Evolutionary conservation across 2,329 filamentous ascomycete genomes (phyloP), one percentile per base, ranked within the genome.

Genomic region (Lanzia echinophila): DNA sequence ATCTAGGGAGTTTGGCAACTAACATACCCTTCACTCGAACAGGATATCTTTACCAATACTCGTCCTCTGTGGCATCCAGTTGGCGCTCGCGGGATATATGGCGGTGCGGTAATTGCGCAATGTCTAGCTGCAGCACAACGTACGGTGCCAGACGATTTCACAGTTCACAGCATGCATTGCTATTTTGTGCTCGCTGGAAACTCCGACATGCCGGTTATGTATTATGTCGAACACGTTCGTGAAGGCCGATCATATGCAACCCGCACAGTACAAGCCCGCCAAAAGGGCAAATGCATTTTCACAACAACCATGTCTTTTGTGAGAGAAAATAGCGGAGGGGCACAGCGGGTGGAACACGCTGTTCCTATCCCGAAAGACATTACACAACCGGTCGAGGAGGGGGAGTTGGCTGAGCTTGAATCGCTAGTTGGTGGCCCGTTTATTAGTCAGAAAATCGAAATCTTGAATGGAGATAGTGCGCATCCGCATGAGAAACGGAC

Each of bases 111-210:
- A 36, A 96, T 99, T 63, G 91, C 92, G 46, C 92, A 97, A 77
- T 91, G 82, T 65, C 84, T 96, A 24, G 81, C 87, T 44, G 90
- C 94, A 2, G 94, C 90, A 22, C 90, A 96, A 70, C 82, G 84
- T 67, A 99, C 94, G 8, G 88, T 99, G 2, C 86, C 87, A 0
- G 70, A 76, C 24, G 78, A 88, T 68, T 96, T 96, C 71, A 81
- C 84, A 56, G 83, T 94, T 47, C 94, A 99, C 76, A 92, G 87
- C 67, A 96, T 95, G 87, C 94, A 99, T 79, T 97, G 94, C 80
- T 99, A 97, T 76, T 99, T 99, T 71, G 84, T 99, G 33, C 83
- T 97, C 2, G 91, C 92, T 4, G 94, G 94, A 28, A 88, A 92
- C 66, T 79, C 83, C 12, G 82, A 87, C 56, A 86, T 94, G 17